Conservation (phyloP, 1,139 yeast species). For the Yamadazyma trypodendri region DNA sequence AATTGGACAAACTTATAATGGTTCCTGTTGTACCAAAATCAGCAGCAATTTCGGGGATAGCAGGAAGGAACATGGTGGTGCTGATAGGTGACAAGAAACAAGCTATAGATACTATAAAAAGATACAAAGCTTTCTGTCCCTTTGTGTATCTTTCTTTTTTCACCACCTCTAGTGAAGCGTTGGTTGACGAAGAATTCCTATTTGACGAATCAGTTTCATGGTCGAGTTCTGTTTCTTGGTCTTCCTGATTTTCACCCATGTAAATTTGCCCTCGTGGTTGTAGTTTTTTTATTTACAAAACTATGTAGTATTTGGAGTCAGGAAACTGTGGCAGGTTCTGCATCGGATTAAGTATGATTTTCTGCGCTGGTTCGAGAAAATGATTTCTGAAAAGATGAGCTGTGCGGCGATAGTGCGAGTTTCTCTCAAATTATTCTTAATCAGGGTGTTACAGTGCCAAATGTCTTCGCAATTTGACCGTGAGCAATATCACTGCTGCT, state of each 20-base stretch:
- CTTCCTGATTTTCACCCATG: neutral
- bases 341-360: too few species aligned
- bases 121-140: conserved; percentile 7
- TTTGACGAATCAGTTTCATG: neutral
- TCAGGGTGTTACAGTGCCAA: too few species aligned
- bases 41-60: conserved; percentile 44
- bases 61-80: conserved; percentile 45
- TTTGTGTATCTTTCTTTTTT: neutral
- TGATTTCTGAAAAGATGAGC: too few species aligned
- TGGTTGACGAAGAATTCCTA: neutral
- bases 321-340: neutral
- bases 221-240: neutral
- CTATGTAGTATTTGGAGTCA: too few species aligned
- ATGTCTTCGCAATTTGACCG: too few species aligned
- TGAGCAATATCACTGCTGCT: too few species aligned
- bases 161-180: neutral
- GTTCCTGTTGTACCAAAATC: conserved; percentile 42
- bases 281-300: too few species aligned
- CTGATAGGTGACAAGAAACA: conserved; percentile 40
- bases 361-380: too few species aligned
- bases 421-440: too few species aligned
- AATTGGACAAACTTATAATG: conserved; percentile 45
- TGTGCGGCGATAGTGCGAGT: too few species aligned
- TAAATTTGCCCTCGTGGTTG: neutral
- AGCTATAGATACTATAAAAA: conserved; percentile 19